Evolutionary conservation across 2,329 filamentous ascomycete genomes (phyloP), one percentile per base, ranked within the genome.

Genomic region (Coccinonectria pachysandricola): DNA sequence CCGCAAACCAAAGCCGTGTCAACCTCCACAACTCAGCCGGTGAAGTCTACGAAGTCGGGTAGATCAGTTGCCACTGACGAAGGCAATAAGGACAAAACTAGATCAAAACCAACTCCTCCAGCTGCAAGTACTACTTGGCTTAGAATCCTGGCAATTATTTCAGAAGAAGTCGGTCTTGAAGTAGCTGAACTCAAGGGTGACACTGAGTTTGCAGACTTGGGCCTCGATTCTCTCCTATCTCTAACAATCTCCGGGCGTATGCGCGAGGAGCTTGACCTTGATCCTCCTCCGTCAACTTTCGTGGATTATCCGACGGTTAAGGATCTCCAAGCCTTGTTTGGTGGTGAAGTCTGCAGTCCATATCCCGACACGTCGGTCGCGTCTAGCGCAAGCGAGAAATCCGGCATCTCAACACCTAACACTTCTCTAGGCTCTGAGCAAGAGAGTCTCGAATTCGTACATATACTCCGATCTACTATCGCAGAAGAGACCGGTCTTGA

Each of bases 91-190:
- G 11, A 5, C 17, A 10, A 6, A 40, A 39, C 19, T 26, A 10
- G 13, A 11, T 3, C 17, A 7, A 10, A 7, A 10, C 17, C 17
- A 19, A 10, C 17, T 19, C 17, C 17, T 19, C 18, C 18, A 23
- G 8, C 15, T 3, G 19, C 35, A 5, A n/a, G 26, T 4, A 12
- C 21, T 7, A 21, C 15, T 12, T 42, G 37, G 35, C 12, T 33
- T 11, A 21, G 28, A 2, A 39, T 40, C 14, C 19, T 32, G 48
- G 54, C 23, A 52, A 60, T 37, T 58, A 63, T 46, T 45, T 71
- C 76, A n/a, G 62, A 67, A 19, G 78, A 83, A 51, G 80, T 82
- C 67, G 75, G 75, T 31, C 71, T 82, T n/a, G 70, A 76, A 13
- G 59, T 78, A 8, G 70, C 75, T 15, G 76, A 82, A 40, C 60